Evolutionary conservation across 2,329 filamentous ascomycete genomes (phyloP).

Genomic region (Fusarium buharicum): DNA sequence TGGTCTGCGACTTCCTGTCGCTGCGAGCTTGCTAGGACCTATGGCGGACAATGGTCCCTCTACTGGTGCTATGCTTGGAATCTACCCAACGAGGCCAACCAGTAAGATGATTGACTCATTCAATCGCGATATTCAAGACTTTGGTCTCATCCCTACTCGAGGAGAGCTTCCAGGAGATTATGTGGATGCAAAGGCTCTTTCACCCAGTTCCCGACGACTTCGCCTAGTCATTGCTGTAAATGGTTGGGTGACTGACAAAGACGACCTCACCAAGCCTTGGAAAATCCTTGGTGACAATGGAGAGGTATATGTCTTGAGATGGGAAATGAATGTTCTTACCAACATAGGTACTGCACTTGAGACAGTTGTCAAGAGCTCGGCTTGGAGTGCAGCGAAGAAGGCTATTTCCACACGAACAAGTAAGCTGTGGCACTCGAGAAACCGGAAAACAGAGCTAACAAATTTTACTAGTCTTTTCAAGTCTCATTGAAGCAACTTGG

Average conservation of each 20-base stretch:
- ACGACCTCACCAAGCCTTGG: slow-evolving; percentile 79
- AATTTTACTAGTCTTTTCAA: slow-evolving; percentile 58
- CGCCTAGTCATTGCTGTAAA: slow-evolving; percentile 85
- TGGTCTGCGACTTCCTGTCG: slow-evolving; percentile 77
- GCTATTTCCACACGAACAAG: slow-evolving; percentile 60
- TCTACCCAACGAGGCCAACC: slow-evolving; percentile 87
- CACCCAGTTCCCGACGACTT: slow-evolving; percentile 71
- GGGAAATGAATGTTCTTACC: slow-evolving; percentile 80
- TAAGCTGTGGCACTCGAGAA: slow-evolving; percentile 47
- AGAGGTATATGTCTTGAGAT: slow-evolving; percentile 85
- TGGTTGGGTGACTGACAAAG: slow-evolving; percentile 81
- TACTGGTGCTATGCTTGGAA: slow-evolving; percentile 88
- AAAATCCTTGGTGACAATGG: slow-evolving; percentile 74
- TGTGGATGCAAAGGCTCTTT: slow-evolving; percentile 61
- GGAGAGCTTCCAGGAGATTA: slow-evolving; percentile 54
- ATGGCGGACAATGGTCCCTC: slow-evolving; percentile 82
- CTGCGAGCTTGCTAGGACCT: slow-evolving; percentile 81
- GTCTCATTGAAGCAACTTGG: slow-evolving; percentile 69
- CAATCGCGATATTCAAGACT: slow-evolving; percentile 85
- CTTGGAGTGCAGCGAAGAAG: slow-evolving; percentile 77
- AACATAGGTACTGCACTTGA: slow-evolving; percentile 83
- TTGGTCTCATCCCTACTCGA: slow-evolving; percentile 82
- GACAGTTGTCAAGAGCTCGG: slow-evolving; percentile 78
- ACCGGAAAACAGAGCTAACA: not conserved
- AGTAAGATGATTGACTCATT: slow-evolving; percentile 91